Evolutionary conservation across 2,329 filamentous ascomycete species (phyloP), one percentile per base, ranked within the genome.

Genomic region (Emmonsia crescens): DNA sequence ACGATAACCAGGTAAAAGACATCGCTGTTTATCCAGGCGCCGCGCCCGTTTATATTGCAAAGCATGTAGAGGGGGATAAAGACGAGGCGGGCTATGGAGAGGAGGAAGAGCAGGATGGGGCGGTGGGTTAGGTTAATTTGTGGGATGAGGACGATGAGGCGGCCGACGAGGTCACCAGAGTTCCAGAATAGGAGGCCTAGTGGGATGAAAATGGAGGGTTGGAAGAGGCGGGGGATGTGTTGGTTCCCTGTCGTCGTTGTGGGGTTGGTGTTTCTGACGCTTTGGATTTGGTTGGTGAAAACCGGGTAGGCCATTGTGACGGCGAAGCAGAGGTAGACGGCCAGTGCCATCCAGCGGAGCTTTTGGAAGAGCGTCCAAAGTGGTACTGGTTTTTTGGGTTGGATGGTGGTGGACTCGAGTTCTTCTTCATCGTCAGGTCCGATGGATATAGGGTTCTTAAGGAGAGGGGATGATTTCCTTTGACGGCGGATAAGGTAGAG

Each of bases 221-320:
- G 72, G 61, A 76, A 83, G 66, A 95, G 83, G 19, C 95, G 76
- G 36, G 75, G 71, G 19, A 80, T 76, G 14, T 81, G 77, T 14
- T 82, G 79, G 8, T 71, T 64, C 29, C 46, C 21, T 36, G 72
- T 67, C n/a, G 68, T 42, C 6, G 40, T 8, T 16, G 31, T 62
- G 5, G 64, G 74, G 64, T 67, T 54, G 19, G 65, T 63, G 19
- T 67, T 71, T 56, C 68, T 79, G 63, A 82, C 77, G 2, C 80
- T 84, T 27, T 79, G 65, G 59, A 88, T 87, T 74, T 87, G 85
- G 62, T 82, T 78, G 0, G 94, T 97, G 75, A 95, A 95, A 64
- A 97, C 89, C 0, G 94, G 94, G 78, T 92, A 97, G 72, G 94
- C 86, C 93, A 99, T 97, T 57, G 92, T 92, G 60, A 93, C 77